These are phyloP conservation scores for Daedalea quercina DNA, from an alignment of 768 basidiomycete species.

Conservation along the genomic window DNA sequence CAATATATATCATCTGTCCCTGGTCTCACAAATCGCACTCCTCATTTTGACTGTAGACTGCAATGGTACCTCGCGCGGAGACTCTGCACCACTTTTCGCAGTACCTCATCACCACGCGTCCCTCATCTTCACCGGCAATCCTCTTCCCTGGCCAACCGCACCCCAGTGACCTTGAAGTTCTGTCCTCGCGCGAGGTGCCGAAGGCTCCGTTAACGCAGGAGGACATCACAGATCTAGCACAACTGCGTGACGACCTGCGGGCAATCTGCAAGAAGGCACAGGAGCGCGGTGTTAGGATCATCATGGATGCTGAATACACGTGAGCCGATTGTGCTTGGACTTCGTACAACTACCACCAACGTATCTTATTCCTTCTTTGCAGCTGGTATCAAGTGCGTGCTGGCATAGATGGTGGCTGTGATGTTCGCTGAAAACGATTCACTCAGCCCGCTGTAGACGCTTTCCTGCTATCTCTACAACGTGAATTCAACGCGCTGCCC, in stretches of 20 bases:
- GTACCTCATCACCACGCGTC: conserved; percentile 42
- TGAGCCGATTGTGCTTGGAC: conserved; percentile 16
- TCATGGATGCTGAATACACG: conserved; percentile 85
- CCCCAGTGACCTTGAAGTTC: conserved; percentile 49
- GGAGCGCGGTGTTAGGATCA: conserved; percentile 57
- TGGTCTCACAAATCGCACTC: background rate
- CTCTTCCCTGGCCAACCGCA: conserved; percentile 68
- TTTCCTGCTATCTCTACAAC: conserved; percentile 65
- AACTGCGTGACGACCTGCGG: conserved; percentile 54
- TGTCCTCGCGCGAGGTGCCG: conserved; percentile 23
- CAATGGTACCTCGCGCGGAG: conserved; percentile 57
- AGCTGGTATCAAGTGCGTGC: conserved; percentile 34
- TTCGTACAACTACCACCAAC: background rate
- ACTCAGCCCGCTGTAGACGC: conserved; percentile 79
- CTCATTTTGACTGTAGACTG: conserved; percentile 38
- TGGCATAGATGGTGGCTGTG: background rate
- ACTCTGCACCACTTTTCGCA: conserved; percentile 58
- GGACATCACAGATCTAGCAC: conserved; percentile 55
- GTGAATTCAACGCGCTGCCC: conserved; percentile 57
- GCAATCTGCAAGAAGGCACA: conserved; percentile 60
- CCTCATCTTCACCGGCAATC: conserved; percentile 26
- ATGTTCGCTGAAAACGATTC: background rate
- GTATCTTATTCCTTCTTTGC: background rate
- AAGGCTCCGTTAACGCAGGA: conserved; percentile 34
- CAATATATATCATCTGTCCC: background rate